A percentile compares a stretch with the other conserved stretches of the same genome.
These are phyloP conservation scores for Phlyctochytrium bullatum DNA, from an alignment of 192 early-diverging fungal genomes.

Conservation along the genomic window DNA sequence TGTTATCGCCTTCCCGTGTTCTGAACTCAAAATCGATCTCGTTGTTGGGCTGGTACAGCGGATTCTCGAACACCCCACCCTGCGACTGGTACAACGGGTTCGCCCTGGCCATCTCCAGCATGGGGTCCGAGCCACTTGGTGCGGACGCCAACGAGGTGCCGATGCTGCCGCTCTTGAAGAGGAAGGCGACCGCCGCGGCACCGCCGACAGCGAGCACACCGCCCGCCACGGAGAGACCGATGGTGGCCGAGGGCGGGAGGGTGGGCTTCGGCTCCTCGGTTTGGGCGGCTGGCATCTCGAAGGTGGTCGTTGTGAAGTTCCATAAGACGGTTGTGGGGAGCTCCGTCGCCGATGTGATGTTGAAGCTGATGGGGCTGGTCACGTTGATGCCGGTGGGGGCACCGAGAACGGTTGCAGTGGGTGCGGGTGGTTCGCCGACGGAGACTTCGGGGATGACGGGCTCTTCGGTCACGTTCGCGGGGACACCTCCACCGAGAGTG, in stretches of 20 bases:
- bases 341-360: too few species aligned
- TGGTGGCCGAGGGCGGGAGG: background rate
- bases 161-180: background rate
- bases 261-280: background rate
- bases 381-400: too few species aligned
- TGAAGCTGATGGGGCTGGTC: too few species aligned
- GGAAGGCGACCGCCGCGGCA: background rate
- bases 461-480: background rate
- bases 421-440: background rate
- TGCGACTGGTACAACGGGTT: background rate
- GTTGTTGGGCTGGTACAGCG: conserved; percentile 1
- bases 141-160: background rate
- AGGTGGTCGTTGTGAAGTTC: too few species aligned
- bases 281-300: background rate
- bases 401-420: too few species aligned
- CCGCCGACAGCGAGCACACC: background rate
- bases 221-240: background rate
- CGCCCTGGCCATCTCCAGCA: background rate
- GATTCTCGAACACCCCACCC: background rate
- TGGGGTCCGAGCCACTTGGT: background rate
- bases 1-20: too few species aligned
- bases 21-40: too few species aligned
- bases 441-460: background rate
- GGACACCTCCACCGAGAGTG: too few species aligned
- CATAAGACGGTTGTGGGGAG: too few species aligned